phyloP scores from a whole-genome alignment of 176 grass and related monocot species.

The Phoenix dactylifera region DNA sequence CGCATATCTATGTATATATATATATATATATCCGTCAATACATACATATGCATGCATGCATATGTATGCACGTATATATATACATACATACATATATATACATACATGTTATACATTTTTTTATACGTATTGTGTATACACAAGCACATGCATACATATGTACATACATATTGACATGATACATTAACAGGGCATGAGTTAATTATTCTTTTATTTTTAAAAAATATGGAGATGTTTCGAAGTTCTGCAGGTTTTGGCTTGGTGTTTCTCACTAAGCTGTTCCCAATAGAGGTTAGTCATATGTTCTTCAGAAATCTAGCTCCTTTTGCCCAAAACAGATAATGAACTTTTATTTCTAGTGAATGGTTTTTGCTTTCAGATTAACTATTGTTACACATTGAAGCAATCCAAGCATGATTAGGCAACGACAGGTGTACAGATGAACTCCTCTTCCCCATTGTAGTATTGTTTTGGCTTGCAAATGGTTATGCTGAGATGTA shows the following conservation, averaged over 20 bases:
- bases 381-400: conserved; percentile 89
- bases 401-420: conserved; percentile 70
- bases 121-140: too few species aligned
- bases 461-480: too few species aligned
- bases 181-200: conserved; percentile 53
- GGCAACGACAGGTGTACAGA: conserved; percentile 73
- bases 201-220: conserved; percentile 37
- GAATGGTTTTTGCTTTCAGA: conserved; percentile 30
- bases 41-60: too few species aligned
- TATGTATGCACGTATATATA: too few species aligned
- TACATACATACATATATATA: too few species aligned
- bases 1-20: too few species aligned
- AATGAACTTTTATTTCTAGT: too few species aligned
- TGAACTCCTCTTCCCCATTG: conserved; percentile 69
- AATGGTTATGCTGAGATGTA: too few species aligned
- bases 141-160: too few species aligned
- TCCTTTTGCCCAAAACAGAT: too few species aligned
- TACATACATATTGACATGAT: conserved; percentile 1
- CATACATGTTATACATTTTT: too few species aligned
- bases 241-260: conserved; percentile 71
- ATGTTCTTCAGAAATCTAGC: not conserved
- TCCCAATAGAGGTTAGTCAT: conserved; percentile 62
- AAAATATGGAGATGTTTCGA: conserved; percentile 47
- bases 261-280: conserved; percentile 68
- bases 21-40: too few species aligned